Percentiles rank a stretch among this genome's conserved stretches.
These are phyloP conservation scores for Blastocystis sp. DNA, from an alignment of 352 stramenopile genomes.

Conservation along the genomic window DNA sequence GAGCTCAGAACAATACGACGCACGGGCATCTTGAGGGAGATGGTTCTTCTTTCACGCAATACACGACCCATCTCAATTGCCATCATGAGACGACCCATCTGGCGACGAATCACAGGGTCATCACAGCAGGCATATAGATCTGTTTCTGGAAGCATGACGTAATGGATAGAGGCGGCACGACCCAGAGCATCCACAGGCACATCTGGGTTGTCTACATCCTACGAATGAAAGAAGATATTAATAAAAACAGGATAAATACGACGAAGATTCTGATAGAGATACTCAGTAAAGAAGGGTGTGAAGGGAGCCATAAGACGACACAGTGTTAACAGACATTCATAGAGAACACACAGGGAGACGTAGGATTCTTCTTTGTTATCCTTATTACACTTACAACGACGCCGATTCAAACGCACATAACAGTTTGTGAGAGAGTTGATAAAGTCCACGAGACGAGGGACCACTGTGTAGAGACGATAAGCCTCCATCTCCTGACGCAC, in stretches of 20 bases:
- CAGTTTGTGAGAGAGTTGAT: conserved; percentile 98
- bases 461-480: conserved; percentile 98
- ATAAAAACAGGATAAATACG: conserved; percentile 85
- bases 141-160: conserved; percentile 87
- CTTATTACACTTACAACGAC: conserved; percentile 90
- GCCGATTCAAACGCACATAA: conserved; percentile 96
- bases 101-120: conserved; percentile 61
- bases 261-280: conserved; percentile 96
- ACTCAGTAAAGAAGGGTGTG: conserved; percentile 98
- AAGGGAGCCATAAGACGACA: conserved; percentile 93
- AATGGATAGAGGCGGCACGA: conserved; percentile 88
- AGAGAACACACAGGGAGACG: conserved; percentile 87
- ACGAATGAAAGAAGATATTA: conserved; percentile 68
- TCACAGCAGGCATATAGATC: conserved; percentile 75
- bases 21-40: conserved; percentile 93
- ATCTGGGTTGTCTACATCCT: conserved; percentile 53
- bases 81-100: conserved; percentile 77
- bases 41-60: conserved; percentile 90
- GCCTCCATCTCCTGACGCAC: conserved; percentile 93
- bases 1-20: conserved; percentile 90
- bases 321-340: conserved; percentile 92
- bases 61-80: conserved; percentile 93
- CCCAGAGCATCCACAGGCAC: conserved; percentile 82
- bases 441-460: conserved; percentile 93
- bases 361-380: conserved; percentile 80